Evolutionary conservation across 805 yeast species (phyloP), one percentile per base, ranked within the genome.

Genomic region (Saccharomycopsis fermentans): DNA sequence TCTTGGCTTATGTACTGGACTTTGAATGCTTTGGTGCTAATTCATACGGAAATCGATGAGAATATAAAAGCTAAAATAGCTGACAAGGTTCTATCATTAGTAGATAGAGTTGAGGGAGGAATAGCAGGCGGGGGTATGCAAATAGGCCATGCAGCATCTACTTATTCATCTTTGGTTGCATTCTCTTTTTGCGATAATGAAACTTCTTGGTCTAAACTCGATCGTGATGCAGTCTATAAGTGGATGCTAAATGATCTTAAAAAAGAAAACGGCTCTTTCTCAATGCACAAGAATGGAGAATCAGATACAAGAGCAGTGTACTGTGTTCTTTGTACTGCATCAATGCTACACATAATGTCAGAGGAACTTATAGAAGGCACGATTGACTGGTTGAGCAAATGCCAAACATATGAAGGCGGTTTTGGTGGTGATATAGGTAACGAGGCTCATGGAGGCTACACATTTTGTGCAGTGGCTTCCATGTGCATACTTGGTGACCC

Each of bases 381-480:
- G 0, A 73, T 74, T 2, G 79, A 78, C 14, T 92, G 90, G 84
- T 64, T 94, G 14, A 65, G 71, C 0, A 63, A 68, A 12, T 90
- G 97, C 65, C 99, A 94, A 70, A 87, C 94, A 0, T 91, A 80
- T 68, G 99, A 94, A 72, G 99, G 99, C 26, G 99, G 99, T 0
- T 87, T 92, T 71, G 90, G 91, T 1, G 96, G 96, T 1, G 75
- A 77, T 24, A 92, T 96, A 0, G 77, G 79, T 4, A 85, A 81
- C 60, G 99, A 94, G 70, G 97, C 98, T 0, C 99, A 94, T 68
- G 99, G 97, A 1, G 99, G 99, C 0, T 94, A 94, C 69, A 82
- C 98, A 0, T 94, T 82, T 69, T 94, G 99, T 73, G 96, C 92
- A 0, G 74, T 87, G 48, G 95, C 86, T 53, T 80, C 82, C 54